Percentiles rank a stretch among this genome's conserved stretches.
Evolutionary conservation across 208 protist species (phyloP).

Genomic region (Acanthamoeba castellanii): DNA sequence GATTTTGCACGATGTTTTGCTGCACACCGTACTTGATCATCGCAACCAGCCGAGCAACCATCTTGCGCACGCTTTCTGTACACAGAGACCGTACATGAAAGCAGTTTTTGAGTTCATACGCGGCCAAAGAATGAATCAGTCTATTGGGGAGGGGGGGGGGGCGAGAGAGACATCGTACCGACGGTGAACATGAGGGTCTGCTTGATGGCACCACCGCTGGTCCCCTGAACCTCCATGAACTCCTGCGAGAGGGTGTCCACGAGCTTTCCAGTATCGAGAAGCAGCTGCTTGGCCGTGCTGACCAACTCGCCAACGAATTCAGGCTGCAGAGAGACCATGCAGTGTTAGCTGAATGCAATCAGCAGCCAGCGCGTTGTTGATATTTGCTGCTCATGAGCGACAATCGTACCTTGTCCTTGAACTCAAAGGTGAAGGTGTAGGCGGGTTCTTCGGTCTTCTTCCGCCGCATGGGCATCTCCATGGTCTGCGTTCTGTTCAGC

Average conservation of each 20-base stretch:
- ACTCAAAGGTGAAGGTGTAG: conserved; percentile 61
- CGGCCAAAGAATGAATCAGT: background rate
- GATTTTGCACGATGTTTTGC: conserved; percentile 46
- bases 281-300: conserved; percentile 21
- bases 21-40: conserved; percentile 62
- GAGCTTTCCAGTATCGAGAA: conserved; percentile 20
- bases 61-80: conserved; percentile 48
- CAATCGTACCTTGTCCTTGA: conserved; percentile 33
- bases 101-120: background rate
- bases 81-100: background rate
- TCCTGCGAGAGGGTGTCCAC: conserved; percentile 51
- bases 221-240: background rate
- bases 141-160: background rate
- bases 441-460: conserved; percentile 23
- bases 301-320: conserved; percentile 29
- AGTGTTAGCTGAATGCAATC: background rate
- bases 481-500: background rate
- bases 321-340: background rate
- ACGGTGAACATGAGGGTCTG: conserved; percentile 12
- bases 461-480: background rate
- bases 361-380: background rate
- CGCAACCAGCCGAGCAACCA: background rate
- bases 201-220: conserved; percentile 58
- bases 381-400: background rate
- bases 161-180: background rate